A percentile compares a stretch with the other conserved stretches of the same genome.
phyloP scores from a whole-genome alignment of 2,329 filamentous ascomycete species.

The Colletotrichum costaricense region DNA sequence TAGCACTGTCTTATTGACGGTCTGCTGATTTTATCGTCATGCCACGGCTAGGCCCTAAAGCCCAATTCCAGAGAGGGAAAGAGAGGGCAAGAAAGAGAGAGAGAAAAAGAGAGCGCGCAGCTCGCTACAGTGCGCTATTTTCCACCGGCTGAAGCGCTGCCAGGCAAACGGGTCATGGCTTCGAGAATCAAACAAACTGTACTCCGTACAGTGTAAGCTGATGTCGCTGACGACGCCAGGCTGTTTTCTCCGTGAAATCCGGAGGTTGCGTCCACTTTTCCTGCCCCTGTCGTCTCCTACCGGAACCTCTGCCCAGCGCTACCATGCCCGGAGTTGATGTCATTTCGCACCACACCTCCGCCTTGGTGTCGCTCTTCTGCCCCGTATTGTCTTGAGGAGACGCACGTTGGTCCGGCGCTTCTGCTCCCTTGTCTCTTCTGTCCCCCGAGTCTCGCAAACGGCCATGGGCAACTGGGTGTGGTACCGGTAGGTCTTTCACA shows the following conservation, averaged over 20 bases:
- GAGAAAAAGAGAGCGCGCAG: not conserved
- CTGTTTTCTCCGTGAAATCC: constrained; percentile 26
- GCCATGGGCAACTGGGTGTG: not conserved
- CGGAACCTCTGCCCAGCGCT: constrained; percentile 26
- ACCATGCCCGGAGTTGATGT: constrained; percentile 31
- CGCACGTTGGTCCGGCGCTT: constrained; percentile 14
- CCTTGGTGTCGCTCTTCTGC: constrained; percentile 19
- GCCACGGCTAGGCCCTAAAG: not conserved
- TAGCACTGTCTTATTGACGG: not conserved
- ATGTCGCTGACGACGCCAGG: constrained; percentile 31
- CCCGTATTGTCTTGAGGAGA: constrained; percentile 25
- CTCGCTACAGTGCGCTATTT: constrained; percentile 27
- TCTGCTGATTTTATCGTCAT: constrained; percentile 9
- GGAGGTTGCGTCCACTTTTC: constrained; percentile 27
- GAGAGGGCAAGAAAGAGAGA: not conserved
- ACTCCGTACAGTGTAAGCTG: constrained; percentile 5
- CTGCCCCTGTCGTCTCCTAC: constrained; percentile 25
- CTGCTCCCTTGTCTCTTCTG: not conserved
- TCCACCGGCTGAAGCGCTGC: not conserved
- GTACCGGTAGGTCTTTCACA: not conserved
- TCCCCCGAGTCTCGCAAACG: not conserved
- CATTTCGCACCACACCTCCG: constrained; percentile 35
- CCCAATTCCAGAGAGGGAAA: too few species aligned
- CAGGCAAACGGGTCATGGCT: not conserved
- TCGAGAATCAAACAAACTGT: too few species aligned